Conservation (phyloP, 805 yeast species). For the Candida andamanensis region DNA sequence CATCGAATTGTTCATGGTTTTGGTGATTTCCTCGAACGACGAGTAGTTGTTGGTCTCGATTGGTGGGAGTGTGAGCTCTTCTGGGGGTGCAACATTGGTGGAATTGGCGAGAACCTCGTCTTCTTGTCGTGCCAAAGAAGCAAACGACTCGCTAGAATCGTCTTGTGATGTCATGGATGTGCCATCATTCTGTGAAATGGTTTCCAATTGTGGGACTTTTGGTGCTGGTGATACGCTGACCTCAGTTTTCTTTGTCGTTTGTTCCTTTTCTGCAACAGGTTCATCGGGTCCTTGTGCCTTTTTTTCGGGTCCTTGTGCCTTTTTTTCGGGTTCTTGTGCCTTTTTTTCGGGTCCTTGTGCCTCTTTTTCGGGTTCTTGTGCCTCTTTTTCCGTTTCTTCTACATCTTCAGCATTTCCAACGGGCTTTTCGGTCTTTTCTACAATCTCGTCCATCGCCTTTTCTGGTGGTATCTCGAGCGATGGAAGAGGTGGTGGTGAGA, state of each 20-base stretch:
- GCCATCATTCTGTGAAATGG: too few relatives aligned
- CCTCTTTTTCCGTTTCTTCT: neutral
- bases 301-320: neutral
- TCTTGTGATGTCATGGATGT: neutral
- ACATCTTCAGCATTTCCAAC: too few relatives aligned
- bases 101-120: conserved; percentile 38
- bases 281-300: neutral
- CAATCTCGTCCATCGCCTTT: too few relatives aligned
- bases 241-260: too few relatives aligned
- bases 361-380: neutral
- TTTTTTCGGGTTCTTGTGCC: neutral
- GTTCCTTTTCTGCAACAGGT: neutral
- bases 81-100: conserved; percentile 34
- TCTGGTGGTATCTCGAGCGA: neutral
- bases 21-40: conserved; percentile 38
- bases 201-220: neutral
- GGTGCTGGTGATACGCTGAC: neutral
- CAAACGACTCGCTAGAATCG: too few relatives aligned
- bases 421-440: neutral
- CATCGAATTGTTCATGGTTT: conserved; percentile 14
- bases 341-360: too few relatives aligned
- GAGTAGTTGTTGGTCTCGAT: conserved; percentile 36
- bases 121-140: conserved; percentile 7
- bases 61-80: conserved; percentile 31
- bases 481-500: conserved; percentile 1